Conservation (phyloP, 768 basidiomycete species). For the Fistulinella prunicolor region DNA sequence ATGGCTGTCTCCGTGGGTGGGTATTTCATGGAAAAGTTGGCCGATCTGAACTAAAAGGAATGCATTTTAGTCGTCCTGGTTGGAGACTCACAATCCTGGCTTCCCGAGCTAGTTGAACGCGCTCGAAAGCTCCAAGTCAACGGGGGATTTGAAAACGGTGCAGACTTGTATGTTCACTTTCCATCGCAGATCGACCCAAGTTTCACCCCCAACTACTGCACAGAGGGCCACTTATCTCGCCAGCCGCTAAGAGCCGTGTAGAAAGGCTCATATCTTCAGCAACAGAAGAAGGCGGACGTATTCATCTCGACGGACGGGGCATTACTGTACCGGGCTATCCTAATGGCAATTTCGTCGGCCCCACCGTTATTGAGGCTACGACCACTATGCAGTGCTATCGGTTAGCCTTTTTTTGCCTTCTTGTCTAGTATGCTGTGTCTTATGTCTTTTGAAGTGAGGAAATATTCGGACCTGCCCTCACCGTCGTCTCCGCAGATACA, state of each 20-base stretch:
- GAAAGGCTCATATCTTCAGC: constrained; percentile 70
- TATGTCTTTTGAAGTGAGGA: constrained; percentile 59
- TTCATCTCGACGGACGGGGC: constrained; percentile 82
- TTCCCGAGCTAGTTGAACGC: constrained; percentile 82
- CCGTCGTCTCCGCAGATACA: constrained; percentile 73
- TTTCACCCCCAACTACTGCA: constrained; percentile 1
- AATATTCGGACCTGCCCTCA: constrained; percentile 91
- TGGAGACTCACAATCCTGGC: constrained; percentile 74
- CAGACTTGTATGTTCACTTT: constrained; percentile 62
- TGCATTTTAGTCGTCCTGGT: constrained; percentile 64
- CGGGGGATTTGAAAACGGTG: constrained; percentile 84
- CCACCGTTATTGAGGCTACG: constrained; percentile 83
- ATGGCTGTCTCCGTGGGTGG: constrained; percentile 93
- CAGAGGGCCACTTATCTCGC: constrained; percentile 81
- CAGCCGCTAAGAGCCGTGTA: constrained; percentile 76
- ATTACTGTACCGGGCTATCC: constrained; percentile 69
- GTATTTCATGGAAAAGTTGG: constrained; percentile 16
- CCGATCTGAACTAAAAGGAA: background rate
- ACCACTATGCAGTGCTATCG: constrained; percentile 84
- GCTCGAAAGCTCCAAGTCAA: constrained; percentile 77
- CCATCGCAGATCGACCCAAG: background rate
- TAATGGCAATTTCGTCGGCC: constrained; percentile 91
- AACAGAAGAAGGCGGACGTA: constrained; percentile 77
- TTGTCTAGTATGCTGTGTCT: background rate
- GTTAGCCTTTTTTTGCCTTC: constrained; percentile 42